Conservation (phyloP, 108 stramenopile genomes). For the Mayamaea pseudoterrestris region DNA sequence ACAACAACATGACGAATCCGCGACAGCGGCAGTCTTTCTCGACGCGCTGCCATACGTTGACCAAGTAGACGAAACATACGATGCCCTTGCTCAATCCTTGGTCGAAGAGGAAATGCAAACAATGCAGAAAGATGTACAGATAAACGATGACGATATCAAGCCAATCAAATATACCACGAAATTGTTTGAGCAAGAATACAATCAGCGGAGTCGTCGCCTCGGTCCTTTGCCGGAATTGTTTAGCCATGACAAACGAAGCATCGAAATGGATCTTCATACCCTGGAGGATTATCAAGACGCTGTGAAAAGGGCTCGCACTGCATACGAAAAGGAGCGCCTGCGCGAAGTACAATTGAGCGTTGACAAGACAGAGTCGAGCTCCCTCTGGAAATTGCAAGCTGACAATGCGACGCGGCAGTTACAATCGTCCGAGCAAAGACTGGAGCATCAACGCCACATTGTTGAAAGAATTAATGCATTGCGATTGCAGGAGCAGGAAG, state of each 20-base stretch:
- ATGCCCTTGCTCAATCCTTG: conserved; percentile 57
- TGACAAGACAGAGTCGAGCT: conserved; percentile 2
- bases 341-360: conserved; percentile 29
- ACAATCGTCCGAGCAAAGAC: background rate
- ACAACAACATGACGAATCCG: too few relatives aligned
- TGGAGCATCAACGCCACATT: background rate
- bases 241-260: background rate
- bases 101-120: conserved; percentile 57
- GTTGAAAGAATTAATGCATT: background rate
- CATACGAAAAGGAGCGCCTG: conserved; percentile 24
- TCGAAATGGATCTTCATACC: too few relatives aligned
- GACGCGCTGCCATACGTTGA: conserved; percentile 78
- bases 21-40: too few relatives aligned
- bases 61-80: conserved; percentile 54
- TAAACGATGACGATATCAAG: background rate
- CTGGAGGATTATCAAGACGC: conserved; percentile 2
- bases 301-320: conserved; percentile 10
- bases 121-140: background rate
- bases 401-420: background rate
- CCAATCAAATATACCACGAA: background rate
- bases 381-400: background rate
- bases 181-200: background rate
- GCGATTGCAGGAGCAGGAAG: background rate
- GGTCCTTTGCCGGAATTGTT: background rate
- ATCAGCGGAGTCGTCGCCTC: background rate